A percentile compares a stretch with the other conserved stretches of the same genome.
phyloP scores from a whole-genome alignment of 257 asterid genomes.

The Penstemon barbatus region DNA sequence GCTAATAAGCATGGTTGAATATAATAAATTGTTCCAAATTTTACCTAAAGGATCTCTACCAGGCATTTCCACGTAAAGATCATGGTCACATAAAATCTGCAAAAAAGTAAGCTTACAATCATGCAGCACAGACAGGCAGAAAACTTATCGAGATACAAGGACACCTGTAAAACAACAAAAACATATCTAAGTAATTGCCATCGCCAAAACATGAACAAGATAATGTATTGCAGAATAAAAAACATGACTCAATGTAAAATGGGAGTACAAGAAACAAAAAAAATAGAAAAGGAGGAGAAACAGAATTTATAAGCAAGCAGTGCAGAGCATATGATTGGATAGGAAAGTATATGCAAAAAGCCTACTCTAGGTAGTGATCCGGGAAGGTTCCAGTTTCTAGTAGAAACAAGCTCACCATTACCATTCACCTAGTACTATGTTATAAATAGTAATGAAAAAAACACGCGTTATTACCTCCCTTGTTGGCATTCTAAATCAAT shows the following conservation, averaged over 20 bases:
- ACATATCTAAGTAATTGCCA: conserved; percentile 15
- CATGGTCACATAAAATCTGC: conserved; percentile 96
- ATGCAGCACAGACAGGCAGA: conserved; percentile 89
- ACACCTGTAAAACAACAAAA: conserved; percentile 59
- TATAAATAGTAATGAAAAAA: neutral
- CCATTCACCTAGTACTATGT: neutral
- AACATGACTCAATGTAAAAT: conserved; percentile 5
- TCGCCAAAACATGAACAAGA: conserved; percentile 4
- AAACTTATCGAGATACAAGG: conserved; percentile 96
- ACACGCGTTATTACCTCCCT: neutral
- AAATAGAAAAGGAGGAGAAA: neutral
- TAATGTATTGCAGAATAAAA: conserved; percentile 13
- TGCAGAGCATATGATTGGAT: neutral
- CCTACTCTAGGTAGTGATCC: neutral
- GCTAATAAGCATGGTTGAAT: conserved; percentile 18
- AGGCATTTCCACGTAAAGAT: conserved; percentile 99
- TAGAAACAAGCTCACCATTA: conserved; percentile 9
- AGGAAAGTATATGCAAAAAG: neutral
- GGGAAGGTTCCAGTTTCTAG: neutral
- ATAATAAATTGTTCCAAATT: conserved; percentile 16
- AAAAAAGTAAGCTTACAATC: conserved; percentile 97
- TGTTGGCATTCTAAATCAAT: conserved; percentile 2
- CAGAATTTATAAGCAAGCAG: neutral
- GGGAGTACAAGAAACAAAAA: neutral
- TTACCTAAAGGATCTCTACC: conserved; percentile 99